Percentiles rank a stretch among this genome's conserved stretches.
Evolutionary conservation across 176 grass and related monocot genomes (phyloP).

Genomic region (Bothriochloa decipiens): DNA sequence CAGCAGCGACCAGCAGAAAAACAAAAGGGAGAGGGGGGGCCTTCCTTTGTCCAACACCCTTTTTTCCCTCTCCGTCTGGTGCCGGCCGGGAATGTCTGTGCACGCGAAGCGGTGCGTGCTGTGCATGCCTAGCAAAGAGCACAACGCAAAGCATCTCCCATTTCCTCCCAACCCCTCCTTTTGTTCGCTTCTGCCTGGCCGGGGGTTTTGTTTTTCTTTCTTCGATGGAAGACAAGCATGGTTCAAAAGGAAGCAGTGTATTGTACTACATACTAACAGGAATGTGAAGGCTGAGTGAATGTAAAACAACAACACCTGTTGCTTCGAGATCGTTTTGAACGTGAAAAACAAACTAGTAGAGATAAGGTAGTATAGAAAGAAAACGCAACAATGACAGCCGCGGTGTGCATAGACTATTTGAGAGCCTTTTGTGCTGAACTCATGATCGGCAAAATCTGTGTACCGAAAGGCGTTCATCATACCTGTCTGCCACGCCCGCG

Average conservation of each 20-base stretch:
- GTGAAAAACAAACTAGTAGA: background rate
- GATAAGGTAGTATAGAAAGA: background rate
- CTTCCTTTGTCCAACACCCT: constrained; percentile 1
- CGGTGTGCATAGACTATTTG: background rate
- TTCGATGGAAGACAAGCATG: background rate
- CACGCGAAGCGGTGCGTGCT: constrained; percentile 1
- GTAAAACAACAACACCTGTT: background rate
- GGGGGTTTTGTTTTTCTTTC: too few species aligned
- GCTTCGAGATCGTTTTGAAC: background rate
- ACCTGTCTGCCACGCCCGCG: constrained; percentile 53
- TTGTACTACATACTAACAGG: background rate
- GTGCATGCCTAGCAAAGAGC: background rate
- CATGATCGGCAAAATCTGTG: constrained; percentile 45
- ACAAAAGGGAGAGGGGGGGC: background rate
- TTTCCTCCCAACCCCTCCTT: background rate
- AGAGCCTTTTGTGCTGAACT: background rate
- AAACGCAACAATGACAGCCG: too few species aligned
- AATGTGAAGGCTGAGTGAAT: background rate
- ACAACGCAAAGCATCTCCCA: background rate
- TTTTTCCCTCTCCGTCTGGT: background rate
- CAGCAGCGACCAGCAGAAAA: background rate
- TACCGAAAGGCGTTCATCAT: constrained; percentile 32
- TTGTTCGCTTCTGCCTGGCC: constrained; percentile 18
- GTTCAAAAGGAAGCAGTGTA: background rate
- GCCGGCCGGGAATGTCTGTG: background rate